Evolutionary conservation across 805 yeast genomes (phyloP).

Genomic region (Yamadazyma ubonensis): DNA sequence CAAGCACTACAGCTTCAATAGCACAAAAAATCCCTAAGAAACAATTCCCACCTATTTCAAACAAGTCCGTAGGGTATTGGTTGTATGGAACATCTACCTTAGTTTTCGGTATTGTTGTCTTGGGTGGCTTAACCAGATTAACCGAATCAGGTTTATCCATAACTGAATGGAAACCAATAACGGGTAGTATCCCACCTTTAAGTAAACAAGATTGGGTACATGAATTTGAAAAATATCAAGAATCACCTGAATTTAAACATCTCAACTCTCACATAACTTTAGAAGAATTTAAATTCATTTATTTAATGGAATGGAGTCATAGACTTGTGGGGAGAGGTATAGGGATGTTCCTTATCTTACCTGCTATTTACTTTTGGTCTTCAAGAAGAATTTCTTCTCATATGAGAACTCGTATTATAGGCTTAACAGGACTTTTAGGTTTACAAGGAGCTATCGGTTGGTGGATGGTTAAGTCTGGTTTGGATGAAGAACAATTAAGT

Average conservation of each 20-base stretch:
- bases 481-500: constrained; percentile 73
- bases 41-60: constrained; percentile 14
- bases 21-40: background rate
- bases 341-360: constrained; percentile 78
- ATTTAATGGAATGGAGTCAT: constrained; percentile 97
- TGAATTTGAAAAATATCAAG: constrained; percentile 78
- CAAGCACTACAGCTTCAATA: constrained; percentile 1
- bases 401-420: constrained; percentile 65
- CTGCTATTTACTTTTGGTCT: constrained; percentile 78
- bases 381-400: constrained; percentile 63
- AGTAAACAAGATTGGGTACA: constrained; percentile 77
- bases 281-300: constrained; percentile 93
- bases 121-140: constrained; percentile 92
- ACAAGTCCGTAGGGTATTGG: constrained; percentile 73
- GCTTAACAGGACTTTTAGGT: constrained; percentile 76
- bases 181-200: constrained; percentile 91
- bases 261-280: constrained; percentile 84
- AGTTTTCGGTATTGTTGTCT: constrained; percentile 92
- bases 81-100: constrained; percentile 81
- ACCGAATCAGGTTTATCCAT: constrained; percentile 95
- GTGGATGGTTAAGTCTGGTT: constrained; percentile 99
- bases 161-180: constrained; percentile 98
- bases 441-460: constrained; percentile 96
- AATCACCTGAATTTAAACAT: constrained; percentile 87
- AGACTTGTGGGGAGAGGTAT: constrained; percentile 89